Percentiles rank a stretch among this genome's conserved stretches.
phyloP scores from a whole-genome alignment of 371 early-diverging fungal species.

The Coemansia sp. region DNA sequence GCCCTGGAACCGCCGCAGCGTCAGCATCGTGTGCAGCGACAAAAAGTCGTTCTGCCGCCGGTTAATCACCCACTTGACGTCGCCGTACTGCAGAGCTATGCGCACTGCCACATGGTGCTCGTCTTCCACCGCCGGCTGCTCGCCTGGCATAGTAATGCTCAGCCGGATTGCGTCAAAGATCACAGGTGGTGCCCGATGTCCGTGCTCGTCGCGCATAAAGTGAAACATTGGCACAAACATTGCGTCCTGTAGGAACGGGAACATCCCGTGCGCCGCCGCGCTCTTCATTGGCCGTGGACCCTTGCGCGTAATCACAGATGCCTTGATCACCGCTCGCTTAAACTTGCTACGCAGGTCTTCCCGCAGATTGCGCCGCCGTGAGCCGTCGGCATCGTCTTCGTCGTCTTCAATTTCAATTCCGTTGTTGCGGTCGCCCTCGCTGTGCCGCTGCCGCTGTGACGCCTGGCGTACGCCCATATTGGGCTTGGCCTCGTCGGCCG shows the following conservation, averaged over 20 bases:
- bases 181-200: conserved; percentile 47
- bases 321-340: conserved; percentile 43
- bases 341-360: conserved; percentile 35
- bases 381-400: conserved; percentile 2
- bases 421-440: neutral
- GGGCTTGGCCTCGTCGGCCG: neutral
- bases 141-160: conserved; percentile 25
- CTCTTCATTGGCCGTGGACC: conserved; percentile 33
- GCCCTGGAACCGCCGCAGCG: conserved; percentile 52
- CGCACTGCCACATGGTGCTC: conserved; percentile 51
- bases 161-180: conserved; percentile 50
- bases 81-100: conserved; percentile 76
- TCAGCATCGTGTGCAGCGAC: conserved; percentile 64
- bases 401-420: conserved; percentile 7
- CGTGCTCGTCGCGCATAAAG: conserved; percentile 50
- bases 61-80: conserved; percentile 73
- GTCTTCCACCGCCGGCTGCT: conserved; percentile 21
- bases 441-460: neutral
- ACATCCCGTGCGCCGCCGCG: conserved; percentile 24
- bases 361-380: conserved; percentile 16
- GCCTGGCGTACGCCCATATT: neutral
- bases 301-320: conserved; percentile 40
- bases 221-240: conserved; percentile 51
- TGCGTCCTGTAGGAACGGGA: conserved; percentile 50
- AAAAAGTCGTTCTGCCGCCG: conserved; percentile 73